These are phyloP conservation scores for Puccinia brachypodii DNA, from an alignment of 1,284 basidiomycete species.

Conservation along the genomic window DNA sequence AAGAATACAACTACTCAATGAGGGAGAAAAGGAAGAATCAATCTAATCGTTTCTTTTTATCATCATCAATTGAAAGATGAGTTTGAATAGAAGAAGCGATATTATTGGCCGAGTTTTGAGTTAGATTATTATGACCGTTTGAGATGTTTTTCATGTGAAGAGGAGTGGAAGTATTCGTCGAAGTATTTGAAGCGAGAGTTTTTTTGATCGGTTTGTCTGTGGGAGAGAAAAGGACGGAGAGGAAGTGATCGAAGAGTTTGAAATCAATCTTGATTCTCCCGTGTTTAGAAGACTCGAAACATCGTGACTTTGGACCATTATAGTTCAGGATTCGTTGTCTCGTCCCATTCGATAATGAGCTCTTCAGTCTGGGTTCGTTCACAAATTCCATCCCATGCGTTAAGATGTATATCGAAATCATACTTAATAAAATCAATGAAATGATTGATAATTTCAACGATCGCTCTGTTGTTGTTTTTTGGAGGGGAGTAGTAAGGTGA, in stretches of 20 bases:
- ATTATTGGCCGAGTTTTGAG: neutral
- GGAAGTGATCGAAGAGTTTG: neutral
- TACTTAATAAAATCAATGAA: constrained; percentile 20
- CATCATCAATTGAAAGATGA: neutral
- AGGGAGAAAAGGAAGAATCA: neutral
- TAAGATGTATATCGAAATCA: constrained; percentile 20
- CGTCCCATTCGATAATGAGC: constrained; percentile 54
- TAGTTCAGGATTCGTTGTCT: constrained; percentile 82
- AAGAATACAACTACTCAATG: neutral
- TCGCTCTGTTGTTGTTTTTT: constrained; percentile 9
- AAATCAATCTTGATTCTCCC: constrained; percentile 23
- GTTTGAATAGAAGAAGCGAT: neutral
- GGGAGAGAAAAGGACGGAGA: neutral
- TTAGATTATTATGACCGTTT: neutral
- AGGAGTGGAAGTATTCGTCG: neutral
- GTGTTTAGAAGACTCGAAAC: constrained; percentile 22
- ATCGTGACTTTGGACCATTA: constrained; percentile 70
- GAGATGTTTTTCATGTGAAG: neutral
- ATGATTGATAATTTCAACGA: constrained; percentile 28
- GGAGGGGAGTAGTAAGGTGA: neutral
- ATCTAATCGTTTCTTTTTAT: constrained; percentile 15
- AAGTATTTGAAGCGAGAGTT: too few relatives aligned
- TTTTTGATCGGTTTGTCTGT: neutral
- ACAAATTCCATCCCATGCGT: constrained; percentile 65
- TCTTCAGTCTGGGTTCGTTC: constrained; percentile 86